A percentile compares a stretch with the other conserved stretches of the same genome.
phyloP scores from a whole-genome alignment of 495 filamentous ascomycete genomes.

The Copromyces sp. region DNA sequence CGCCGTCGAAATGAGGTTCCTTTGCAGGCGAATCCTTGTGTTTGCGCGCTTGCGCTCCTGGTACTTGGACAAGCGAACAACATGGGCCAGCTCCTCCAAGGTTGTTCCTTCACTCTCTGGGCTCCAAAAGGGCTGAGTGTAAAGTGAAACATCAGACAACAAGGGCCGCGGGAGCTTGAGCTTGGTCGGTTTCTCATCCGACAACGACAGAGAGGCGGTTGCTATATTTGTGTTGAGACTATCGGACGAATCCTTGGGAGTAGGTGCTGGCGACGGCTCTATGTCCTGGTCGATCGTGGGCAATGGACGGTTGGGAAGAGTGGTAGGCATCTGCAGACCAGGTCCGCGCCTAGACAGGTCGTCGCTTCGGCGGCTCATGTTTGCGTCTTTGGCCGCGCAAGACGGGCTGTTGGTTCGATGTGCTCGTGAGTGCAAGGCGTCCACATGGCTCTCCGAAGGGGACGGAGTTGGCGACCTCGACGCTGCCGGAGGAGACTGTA shows the following conservation, averaged over 20 bases:
- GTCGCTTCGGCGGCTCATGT: constrained; percentile 27
- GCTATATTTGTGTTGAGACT: constrained; percentile 8
- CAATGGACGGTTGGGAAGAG: constrained; percentile 26
- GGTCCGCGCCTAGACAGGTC: constrained; percentile 27
- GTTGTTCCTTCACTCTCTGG: constrained; percentile 46
- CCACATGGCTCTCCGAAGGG: constrained; percentile 33
- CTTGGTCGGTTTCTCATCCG: constrained; percentile 19
- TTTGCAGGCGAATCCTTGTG: constrained; percentile 54
- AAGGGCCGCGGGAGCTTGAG: constrained; percentile 31
- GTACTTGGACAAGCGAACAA: constrained; percentile 60
- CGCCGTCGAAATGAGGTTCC: constrained; percentile 60
- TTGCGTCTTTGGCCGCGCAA: constrained; percentile 23
- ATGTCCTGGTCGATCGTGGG: constrained; percentile 36
- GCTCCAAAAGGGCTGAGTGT: constrained; percentile 37
- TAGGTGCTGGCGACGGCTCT: constrained; percentile 15
- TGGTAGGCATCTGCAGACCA: constrained; percentile 27
- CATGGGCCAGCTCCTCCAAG: constrained; percentile 59
- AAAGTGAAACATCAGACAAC: constrained; percentile 40
- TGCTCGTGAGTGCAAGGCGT: constrained; percentile 29
- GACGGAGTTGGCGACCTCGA: constrained; percentile 36
- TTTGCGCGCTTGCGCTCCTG: constrained; percentile 62
- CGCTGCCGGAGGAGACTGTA: constrained; percentile 17
- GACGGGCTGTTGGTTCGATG: constrained; percentile 35
- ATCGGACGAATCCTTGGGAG: constrained; percentile 17
- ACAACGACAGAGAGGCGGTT: constrained; percentile 7